Evolutionary conservation across 257 asterid species (phyloP).

Genomic region (Oldenlandia corymbosa): DNA sequence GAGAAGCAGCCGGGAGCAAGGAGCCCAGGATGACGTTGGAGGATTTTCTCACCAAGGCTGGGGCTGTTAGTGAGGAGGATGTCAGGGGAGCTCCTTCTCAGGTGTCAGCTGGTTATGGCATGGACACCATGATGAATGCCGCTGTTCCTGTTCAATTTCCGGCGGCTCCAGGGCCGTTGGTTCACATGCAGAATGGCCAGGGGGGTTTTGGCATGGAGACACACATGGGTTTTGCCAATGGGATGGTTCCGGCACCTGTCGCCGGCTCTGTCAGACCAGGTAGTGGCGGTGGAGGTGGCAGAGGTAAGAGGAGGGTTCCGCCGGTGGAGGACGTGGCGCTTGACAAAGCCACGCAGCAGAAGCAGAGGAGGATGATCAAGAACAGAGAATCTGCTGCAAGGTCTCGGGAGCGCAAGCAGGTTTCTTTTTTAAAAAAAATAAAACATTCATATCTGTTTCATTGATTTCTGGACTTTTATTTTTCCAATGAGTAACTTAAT

Average conservation of each 20-base stretch:
- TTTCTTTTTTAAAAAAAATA: neutral
- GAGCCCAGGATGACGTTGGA: conserved; percentile 80
- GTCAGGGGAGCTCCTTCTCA: conserved; percentile 37
- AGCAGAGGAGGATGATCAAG: conserved; percentile 94
- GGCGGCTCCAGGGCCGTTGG: conserved; percentile 32
- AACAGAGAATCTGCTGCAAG: conserved; percentile 97
- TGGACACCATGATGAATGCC: conserved; percentile 44
- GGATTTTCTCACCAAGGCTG: conserved; percentile 79
- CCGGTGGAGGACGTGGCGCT: conserved; percentile 60
- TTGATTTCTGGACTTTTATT: neutral
- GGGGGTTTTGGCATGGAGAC: conserved; percentile 53
- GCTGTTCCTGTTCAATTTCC: conserved; percentile 32
- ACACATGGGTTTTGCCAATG: conserved; percentile 43
- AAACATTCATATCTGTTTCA: neutral
- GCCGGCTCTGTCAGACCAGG: conserved; percentile 18
- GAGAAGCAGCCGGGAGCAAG: conserved; percentile 17
- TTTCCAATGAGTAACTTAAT: neutral
- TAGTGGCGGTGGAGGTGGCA: conserved; percentile 37
- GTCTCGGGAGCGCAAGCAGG: conserved; percentile 98
- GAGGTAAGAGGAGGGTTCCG: conserved; percentile 78
- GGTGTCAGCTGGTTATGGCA: conserved; percentile 18
- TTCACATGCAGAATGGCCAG: conserved; percentile 51
- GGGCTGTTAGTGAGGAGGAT: conserved; percentile 81
- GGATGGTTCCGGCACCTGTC: conserved; percentile 33
- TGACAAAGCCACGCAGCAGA: conserved; percentile 95